Base-by-base conservation (phyloP, 345 rosid species). In the Salix brachista region DNA sequence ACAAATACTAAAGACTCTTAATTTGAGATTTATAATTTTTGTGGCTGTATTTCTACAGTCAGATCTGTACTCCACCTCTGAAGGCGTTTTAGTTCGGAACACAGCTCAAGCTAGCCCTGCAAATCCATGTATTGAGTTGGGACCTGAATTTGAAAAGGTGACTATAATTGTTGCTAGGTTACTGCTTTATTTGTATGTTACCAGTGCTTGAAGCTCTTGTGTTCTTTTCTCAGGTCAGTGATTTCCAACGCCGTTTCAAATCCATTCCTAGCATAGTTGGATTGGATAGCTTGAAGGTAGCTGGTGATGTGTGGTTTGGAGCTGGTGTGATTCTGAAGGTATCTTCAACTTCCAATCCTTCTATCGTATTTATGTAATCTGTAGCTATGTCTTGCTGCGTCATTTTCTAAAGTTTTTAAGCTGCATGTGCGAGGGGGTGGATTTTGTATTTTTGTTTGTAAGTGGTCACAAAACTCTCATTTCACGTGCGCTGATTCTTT, bases 231-330 rank as follows among this genome's bases (percentile, higher is more conserved):
- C 79, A 90, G 94, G 68, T 88, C 42, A 77, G 74, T 16, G 88
- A 86, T 73, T 87, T 88, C 78, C 73, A 30, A 69, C 74, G 77
- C 25, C 90, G 91, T 65, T 90, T 90, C 68, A 72, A 85, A 79
- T 83, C 89, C 75, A 83, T 88, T 75, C 94, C 94, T 30, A 87
- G 91, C 76, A 80, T 88, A 64, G 62, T 85, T 72, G 83, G 78
- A 74, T 80, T 88, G 71, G 87, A 90, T 62, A 84, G 89, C 85
- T 84, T 90, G 81, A 83, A 84, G 78, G 90, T 87, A 75, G 73
- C 64, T 37, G 90, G 94, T 66, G 91, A 90, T 71, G 94, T 88
- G 65, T 86, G 91, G 90, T 88, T 90, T 85, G 94, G 91, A 68
- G 81, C 87, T 69, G 87, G 77, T 41, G 28, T 90, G 28, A 79